Evolutionary conservation across 163 green algal species (phyloP), one percentile per base, ranked within the genome.

Genomic region (Coccomyxa subellipsoidea): DNA sequence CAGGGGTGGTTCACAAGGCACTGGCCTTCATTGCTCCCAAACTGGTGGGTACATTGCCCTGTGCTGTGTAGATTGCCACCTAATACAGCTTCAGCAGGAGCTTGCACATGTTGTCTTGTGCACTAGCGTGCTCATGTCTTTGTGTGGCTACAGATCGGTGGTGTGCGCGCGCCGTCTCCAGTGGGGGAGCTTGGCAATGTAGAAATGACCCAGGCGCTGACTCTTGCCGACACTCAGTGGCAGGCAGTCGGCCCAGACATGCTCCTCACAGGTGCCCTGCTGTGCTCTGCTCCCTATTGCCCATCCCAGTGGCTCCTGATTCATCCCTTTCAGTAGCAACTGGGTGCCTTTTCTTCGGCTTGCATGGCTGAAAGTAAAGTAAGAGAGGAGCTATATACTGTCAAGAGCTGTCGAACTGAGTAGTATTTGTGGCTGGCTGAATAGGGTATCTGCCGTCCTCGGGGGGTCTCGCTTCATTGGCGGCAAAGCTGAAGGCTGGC

Each of bases 1-100:
- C 75, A 36, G 90, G 93, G 3, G 93, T 93, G 35, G 93, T 99
- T 36, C 94, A 99, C 92, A 98, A 98, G 85, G 86, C 97, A 8
- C 91, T 99, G 90, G 95, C 97, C 6, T 99, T 99, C 83, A 89
- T 99, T 6, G 96, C 97, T 25, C 97, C 97, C 59, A 99, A 99
- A 87, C 93, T 99, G 69, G 85, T 90, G 39, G 69, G 85, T 18
- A 35, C 8, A 39, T 39, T n/a, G 18, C 25, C 47, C 47, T n/a
- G n/a, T n/a, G n/a, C n/a, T n/a, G n/a, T n/a, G n/a, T n/a, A n/a
- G n/a, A n/a, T n/a, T n/a, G n/a, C n/a, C n/a, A n/a, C n/a, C n/a
- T n/a, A n/a, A n/a, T n/a, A n/a, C n/a, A n/a, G n/a, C n/a, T n/a
- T n/a, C n/a, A n/a, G n/a, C n/a, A n/a, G n/a, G n/a, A n/a, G n/a